Percentiles rank a stretch among this genome's conserved stretches.
Evolutionary conservation across 768 basidiomycete species (phyloP).

Genomic region (Suillus sp.): DNA sequence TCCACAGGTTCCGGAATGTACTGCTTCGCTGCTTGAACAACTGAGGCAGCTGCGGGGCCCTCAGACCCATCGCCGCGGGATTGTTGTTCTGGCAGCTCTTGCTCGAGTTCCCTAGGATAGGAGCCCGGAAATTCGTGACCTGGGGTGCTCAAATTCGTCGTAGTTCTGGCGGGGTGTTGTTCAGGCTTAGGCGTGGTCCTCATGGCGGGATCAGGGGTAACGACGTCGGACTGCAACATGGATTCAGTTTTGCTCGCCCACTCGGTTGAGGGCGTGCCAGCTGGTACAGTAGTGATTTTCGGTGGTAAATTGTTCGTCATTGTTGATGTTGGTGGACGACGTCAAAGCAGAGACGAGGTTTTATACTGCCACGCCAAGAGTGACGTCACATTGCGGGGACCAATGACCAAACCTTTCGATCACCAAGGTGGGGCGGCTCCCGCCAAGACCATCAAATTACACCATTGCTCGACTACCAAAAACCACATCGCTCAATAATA

Average conservation of each 20-base stretch:
- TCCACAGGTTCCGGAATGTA: conserved; percentile 16
- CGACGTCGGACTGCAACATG: conserved; percentile 17
- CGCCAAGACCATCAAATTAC: not conserved
- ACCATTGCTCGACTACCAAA: not conserved
- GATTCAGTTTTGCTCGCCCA: conserved; percentile 21
- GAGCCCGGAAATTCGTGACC: conserved; percentile 16
- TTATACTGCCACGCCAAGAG: not conserved
- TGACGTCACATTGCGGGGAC: conserved; percentile 4
- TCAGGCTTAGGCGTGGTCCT: not conserved
- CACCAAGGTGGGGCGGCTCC: not conserved
- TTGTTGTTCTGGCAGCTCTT: not conserved
- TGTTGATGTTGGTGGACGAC: not conserved
- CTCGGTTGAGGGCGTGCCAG: conserved; percentile 22
- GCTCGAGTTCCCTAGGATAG: conserved; percentile 11
- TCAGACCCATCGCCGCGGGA: not conserved
- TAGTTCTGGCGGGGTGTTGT: not conserved
- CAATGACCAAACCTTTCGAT: not conserved
- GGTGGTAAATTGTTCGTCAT: conserved; percentile 17
- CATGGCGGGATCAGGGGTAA: conserved; percentile 13
- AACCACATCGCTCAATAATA: not conserved
- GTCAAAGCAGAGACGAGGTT: not conserved
- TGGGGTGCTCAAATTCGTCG: conserved; percentile 8
- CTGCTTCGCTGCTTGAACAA: conserved; percentile 15
- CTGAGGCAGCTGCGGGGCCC: not conserved
- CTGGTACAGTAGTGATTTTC: conserved; percentile 19